These are phyloP conservation scores for Thymus mandschuricus DNA, from an alignment of 257 asterid genomes.

Conservation along the genomic window DNA sequence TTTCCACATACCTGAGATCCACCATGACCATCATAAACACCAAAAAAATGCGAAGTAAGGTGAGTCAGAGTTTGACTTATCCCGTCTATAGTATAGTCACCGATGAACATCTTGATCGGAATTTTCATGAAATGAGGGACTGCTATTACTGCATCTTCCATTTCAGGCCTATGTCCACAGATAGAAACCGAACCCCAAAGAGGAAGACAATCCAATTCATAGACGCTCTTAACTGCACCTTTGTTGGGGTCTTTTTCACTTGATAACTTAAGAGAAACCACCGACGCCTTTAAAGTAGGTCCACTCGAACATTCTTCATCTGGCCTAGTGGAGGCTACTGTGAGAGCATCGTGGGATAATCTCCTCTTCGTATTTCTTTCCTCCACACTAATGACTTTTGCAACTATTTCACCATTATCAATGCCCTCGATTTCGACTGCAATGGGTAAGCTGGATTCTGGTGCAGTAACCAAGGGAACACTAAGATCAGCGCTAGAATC, in stretches of 20 bases:
- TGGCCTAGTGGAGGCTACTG: conserved; percentile 10
- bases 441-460: conserved; percentile 63
- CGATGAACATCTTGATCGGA: conserved; percentile 75
- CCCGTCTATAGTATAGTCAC: conserved; percentile 53
- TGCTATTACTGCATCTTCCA: conserved; percentile 76
- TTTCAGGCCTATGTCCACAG: conserved; percentile 80
- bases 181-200: conserved; percentile 85
- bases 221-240: conserved; percentile 65
- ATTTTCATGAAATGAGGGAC: conserved; percentile 76
- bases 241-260: conserved; percentile 49
- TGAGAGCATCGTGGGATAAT: conserved; percentile 33
- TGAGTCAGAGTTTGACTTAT: conserved; percentile 63
- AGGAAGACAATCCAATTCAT: conserved; percentile 79
- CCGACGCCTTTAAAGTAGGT: conserved; percentile 64
- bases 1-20: conserved; percentile 74
- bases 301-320: conserved; percentile 48
- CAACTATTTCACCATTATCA: conserved; percentile 67
- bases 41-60: conserved; percentile 81
- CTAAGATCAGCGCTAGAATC: conserved; percentile 44
- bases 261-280: conserved; percentile 60
- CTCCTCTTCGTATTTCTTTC: conserved; percentile 47
- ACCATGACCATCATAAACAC: conserved; percentile 96
- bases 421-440: conserved; percentile 76
- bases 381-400: conserved; percentile 77
- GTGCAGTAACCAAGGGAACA: conserved; percentile 47